Percentiles rank a stretch among this genome's conserved stretches.
These are phyloP conservation scores for Panaeolus papilionaceus DNA, from an alignment of 768 basidiomycete species.

Conservation along the genomic window DNA sequence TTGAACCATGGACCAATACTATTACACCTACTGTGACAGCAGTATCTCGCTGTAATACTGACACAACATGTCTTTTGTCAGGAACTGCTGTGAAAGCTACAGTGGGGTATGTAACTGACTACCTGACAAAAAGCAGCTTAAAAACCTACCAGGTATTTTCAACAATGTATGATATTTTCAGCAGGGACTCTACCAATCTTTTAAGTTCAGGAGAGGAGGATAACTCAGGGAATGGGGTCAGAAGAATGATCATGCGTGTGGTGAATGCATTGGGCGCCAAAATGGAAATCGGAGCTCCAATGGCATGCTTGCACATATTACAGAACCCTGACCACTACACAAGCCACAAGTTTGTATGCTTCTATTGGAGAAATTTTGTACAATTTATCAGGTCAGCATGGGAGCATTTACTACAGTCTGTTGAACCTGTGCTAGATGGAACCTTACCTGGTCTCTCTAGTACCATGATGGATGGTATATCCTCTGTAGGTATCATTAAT, in stretches of 20 bases:
- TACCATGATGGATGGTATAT: no score
- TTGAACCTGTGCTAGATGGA: no score
- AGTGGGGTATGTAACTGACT: constrained; percentile 47
- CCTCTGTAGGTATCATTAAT: no score
- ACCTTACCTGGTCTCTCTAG: no score
- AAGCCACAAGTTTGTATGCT: neutral
- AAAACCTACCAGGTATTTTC: constrained; percentile 47
- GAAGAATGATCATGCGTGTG: neutral
- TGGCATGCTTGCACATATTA: neutral
- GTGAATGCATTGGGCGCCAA: constrained; percentile 21
- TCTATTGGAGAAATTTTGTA: constrained; percentile 31
- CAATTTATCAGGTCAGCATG: no score
- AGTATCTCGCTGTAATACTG: constrained; percentile 39
- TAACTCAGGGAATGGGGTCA: no score
- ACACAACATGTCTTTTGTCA: constrained; percentile 44
- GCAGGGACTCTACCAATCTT: no score
- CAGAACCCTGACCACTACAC: neutral
- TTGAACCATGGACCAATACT: constrained; percentile 43
- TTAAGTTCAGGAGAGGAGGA: no score
- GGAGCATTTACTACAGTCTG: no score
- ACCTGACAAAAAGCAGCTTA: constrained; percentile 46
- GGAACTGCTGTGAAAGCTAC: constrained; percentile 47
- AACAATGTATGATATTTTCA: constrained; percentile 31
- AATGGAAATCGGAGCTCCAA: constrained; percentile 36
- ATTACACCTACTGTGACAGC: constrained; percentile 25